Evolutionary conservation across 176 grass and related monocot genomes (phyloP), one percentile per base, ranked within the genome.

Genomic region (Triticum monococcum): DNA sequence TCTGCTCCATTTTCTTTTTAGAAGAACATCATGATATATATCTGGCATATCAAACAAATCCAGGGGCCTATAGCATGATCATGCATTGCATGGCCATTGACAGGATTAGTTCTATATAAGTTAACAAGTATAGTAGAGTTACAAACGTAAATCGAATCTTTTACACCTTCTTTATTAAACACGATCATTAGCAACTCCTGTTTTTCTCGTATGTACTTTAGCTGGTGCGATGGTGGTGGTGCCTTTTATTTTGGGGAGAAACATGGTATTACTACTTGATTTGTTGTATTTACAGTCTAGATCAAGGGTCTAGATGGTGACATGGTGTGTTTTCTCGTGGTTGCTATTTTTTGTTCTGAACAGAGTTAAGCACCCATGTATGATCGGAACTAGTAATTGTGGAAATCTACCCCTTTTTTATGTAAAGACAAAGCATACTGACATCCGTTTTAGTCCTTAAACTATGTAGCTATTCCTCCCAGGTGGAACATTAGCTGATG

Each of bases 11-110:
- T 36, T 89, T 70, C 9, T 60, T 22, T 67, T 77, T 60, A 8
- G 78, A 79, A 43, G 41, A 90, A 48, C 57, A 72, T 2, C 64
- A 80, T 57, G 9, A 7, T 52, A 17, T 57, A 78, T 83, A 40
- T 52, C 9, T 8, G 17, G 16, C 9, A 31, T 64, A 38, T 40
- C 17, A 71, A 40, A 71, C 36, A 40, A 72, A 22, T 74, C 12
- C 16, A 74, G 20, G 38, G 71, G n/a, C 38, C n/a, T 73, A 72
- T n/a, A 72, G 69, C 11, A 25, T 72, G 69, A 23, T 25, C 69
- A 43, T 70, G 68, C 32, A 37, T 52, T n/a, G 68, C 68, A 70
- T 72, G 37, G 22, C 36, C 24, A 23, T 24, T 43, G 11, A 12
- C 37, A 14, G 36, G 69, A 72, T 72, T 72, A n/a, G 5, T 72